These are phyloP conservation scores for Podosphaera aphanis DNA, from an alignment of 2,329 filamentous ascomycete genomes.

Conservation along the genomic window DNA sequence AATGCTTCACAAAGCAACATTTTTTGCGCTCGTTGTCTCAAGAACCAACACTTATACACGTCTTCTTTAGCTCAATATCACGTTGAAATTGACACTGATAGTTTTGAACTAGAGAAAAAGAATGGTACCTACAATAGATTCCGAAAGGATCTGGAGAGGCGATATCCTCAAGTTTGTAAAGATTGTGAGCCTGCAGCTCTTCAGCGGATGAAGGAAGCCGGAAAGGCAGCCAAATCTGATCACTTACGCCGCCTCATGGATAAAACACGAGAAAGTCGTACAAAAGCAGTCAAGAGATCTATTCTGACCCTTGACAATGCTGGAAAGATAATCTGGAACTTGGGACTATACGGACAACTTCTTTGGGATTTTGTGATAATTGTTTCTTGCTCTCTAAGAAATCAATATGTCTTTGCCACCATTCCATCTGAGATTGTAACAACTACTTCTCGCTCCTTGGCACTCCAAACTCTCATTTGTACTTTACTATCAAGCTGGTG, in stretches of 20 bases:
- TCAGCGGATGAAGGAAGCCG: slow-evolving; percentile 41
- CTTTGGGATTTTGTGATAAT: slow-evolving; percentile 9
- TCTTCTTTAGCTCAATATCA: slow-evolving; percentile 61
- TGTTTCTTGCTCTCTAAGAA: slow-evolving; percentile 1
- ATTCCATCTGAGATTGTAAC: background rate
- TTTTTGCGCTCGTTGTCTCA: slow-evolving; percentile 58
- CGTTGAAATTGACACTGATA: slow-evolving; percentile 11
- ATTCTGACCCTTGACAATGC: slow-evolving; percentile 4
- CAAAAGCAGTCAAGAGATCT: slow-evolving; percentile 11
- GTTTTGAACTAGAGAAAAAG: slow-evolving; percentile 21
- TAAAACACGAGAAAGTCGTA: slow-evolving; percentile 25
- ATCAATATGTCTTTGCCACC: too few relatives aligned
- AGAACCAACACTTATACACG: slow-evolving; percentile 69
- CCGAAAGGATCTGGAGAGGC: slow-evolving; percentile 47
- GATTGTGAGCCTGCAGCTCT: slow-evolving; percentile 56
- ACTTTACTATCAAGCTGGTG: slow-evolving; percentile 36
- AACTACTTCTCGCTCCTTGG: slow-evolving; percentile 1
- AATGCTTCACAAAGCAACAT: too few relatives aligned
- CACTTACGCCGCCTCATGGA: slow-evolving; percentile 31
- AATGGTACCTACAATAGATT: slow-evolving; percentile 51
- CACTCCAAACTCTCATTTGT: slow-evolving; percentile 23
- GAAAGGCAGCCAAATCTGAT: slow-evolving; percentile 39
- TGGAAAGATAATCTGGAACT: slow-evolving; percentile 9
- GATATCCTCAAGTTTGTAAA: slow-evolving; percentile 74
- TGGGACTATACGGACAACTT: slow-evolving; percentile 11